phyloP scores from a whole-genome alignment of 1,284 basidiomycete species.

The Taiwanofungus camphoratus region DNA sequence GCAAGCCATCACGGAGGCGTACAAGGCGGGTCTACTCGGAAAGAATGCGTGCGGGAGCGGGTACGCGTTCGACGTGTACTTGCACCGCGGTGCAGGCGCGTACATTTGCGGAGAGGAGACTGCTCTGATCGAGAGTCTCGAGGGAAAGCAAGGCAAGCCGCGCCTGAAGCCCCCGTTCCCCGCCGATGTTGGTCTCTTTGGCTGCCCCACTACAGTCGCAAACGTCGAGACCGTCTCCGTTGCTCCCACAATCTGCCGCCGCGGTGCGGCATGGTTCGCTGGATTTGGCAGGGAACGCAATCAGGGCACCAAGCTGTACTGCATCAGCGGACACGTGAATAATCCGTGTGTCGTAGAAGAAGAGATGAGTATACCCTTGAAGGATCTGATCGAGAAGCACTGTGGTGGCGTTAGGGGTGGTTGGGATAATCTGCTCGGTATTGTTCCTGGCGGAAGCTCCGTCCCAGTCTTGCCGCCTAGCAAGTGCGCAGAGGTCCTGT shows the following conservation, averaged over 20 bases:
- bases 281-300: slow-evolving; percentile 91
- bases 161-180: slow-evolving; percentile 99
- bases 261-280: slow-evolving; percentile 92
- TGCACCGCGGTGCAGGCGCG: slow-evolving; percentile 95
- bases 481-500: slow-evolving; percentile 81
- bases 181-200: slow-evolving; percentile 95
- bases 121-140: slow-evolving; percentile 92
- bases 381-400: slow-evolving; percentile 94
- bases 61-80: slow-evolving; percentile 93
- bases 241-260: slow-evolving; percentile 92
- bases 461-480: slow-evolving; percentile 90
- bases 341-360: slow-evolving; percentile 98
- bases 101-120: slow-evolving; percentile 99
- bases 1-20: slow-evolving; percentile 93
- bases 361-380: slow-evolving; percentile 96
- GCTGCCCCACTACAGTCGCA: slow-evolving; percentile 95
- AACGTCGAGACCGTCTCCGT: slow-evolving; percentile 99
- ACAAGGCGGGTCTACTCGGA: slow-evolving; percentile 88
- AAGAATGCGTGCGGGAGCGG: slow-evolving; percentile 91
- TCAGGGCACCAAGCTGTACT: slow-evolving; percentile 93
- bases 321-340: slow-evolving; percentile 96
- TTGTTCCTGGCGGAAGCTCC: slow-evolving; percentile 93
- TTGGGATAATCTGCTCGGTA: slow-evolving; percentile 94
- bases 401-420: slow-evolving; percentile 93
- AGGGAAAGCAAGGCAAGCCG: slow-evolving; percentile 98